phyloP scores from a whole-genome alignment of 352 stramenopile genomes.

The Pythium aristosporum region DNA sequence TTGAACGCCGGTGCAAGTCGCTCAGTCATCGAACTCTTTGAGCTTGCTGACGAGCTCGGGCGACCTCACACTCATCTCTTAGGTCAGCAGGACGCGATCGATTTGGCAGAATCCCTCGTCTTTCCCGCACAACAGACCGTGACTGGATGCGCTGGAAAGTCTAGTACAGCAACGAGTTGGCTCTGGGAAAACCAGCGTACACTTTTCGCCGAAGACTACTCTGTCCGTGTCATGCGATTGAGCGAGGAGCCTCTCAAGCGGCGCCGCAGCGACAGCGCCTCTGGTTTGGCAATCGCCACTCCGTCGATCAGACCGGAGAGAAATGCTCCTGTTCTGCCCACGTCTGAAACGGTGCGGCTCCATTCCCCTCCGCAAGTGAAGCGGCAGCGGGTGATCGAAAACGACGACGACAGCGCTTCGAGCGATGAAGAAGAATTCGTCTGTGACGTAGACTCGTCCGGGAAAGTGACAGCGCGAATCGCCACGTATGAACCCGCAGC shows the following conservation, averaged over 20 bases:
- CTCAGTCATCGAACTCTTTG: neutral
- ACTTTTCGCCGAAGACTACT: neutral
- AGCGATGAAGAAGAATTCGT: conserved; percentile 15
- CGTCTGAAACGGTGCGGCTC: neutral
- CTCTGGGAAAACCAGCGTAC: neutral
- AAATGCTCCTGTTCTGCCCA: neutral
- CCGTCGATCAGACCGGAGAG: too few species aligned
- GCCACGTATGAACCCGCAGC: neutral
- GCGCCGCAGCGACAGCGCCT: neutral
- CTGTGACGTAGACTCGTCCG: conserved; percentile 3
- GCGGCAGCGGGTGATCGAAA: neutral
- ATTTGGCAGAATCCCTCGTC: neutral
- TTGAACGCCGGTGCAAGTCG: neutral
- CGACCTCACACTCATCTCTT: neutral
- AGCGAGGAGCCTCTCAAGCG: conserved; percentile 10
- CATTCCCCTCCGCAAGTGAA: conserved; percentile 1
- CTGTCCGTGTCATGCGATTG: conserved; percentile 4
- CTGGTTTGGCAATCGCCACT: neutral
- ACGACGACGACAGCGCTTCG: neutral
- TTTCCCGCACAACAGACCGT: neutral
- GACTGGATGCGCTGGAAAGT: neutral
- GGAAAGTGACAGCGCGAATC: conserved; percentile 7
- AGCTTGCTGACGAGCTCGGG: neutral
- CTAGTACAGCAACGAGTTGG: neutral
- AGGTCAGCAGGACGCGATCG: neutral